Evolutionary conservation across 2,329 filamentous ascomycete genomes (phyloP), one percentile per base, ranked within the genome.

Genomic region (Periconia macrospinosa): DNA sequence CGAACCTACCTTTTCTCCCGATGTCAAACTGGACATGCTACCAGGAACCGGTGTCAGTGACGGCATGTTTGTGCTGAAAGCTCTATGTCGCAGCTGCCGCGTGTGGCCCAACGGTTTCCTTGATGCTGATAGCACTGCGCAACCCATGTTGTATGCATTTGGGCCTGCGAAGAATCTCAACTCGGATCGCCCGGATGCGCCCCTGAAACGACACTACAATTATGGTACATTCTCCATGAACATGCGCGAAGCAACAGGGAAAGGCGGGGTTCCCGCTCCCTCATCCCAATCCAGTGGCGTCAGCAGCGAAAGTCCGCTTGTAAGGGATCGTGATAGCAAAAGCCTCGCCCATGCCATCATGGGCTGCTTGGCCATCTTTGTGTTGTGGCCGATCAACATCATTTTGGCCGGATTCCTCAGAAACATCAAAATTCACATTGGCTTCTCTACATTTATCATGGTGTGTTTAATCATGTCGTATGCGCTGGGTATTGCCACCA

Each of bases 111-210:
- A 57, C n/a, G 71, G 70, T 19, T 70, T 62, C 33, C 60, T 78
- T 2, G 69, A 78, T 52, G 49, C 61, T 1, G 66, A 61, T 6
- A 67, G 63, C 37, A 60, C 56, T 0, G 35, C 58, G 0, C 70
- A 76, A 20, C 72, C 74, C 1, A 77, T 77, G 68, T 73, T 78
- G 23, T 78, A 74, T 53, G 76, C 75, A 3, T 72, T 78, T 8
- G 76, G 76, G 2, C 66, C 69, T 8, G 63, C 60, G 6, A 65
- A 69, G 10, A 42, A 47, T 1, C 37, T 64, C 47, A 64, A 53
- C 50, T 76, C 59, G 14, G 56, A 75, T 46, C 63, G 68, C 1
- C 60, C 44, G 1, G 60, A 67, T 30, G 75, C 75, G 0, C 58
- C 64, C 27, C 62, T 78, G n/a, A 62, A 67, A 35, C 62, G 73